Percentiles rank a stretch among this genome's conserved stretches.
phyloP scores from a whole-genome alignment of 768 basidiomycete genomes.

The Lentinula detonsa region DNA sequence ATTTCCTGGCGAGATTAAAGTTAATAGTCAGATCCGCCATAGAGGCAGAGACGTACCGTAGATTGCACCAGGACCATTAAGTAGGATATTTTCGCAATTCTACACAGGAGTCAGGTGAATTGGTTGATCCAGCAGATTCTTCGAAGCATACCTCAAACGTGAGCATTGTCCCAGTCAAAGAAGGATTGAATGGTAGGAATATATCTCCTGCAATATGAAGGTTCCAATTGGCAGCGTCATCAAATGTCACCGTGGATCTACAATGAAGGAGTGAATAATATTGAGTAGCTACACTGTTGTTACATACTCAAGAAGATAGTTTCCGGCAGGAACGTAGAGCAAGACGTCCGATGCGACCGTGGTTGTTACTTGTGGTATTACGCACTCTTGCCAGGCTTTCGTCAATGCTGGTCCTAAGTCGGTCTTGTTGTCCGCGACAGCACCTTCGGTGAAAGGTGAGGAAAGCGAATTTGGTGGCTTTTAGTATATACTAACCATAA shows the following conservation, averaged over 20 bases:
- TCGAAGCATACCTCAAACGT: constrained; percentile 14
- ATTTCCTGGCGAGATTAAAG: constrained; percentile 8
- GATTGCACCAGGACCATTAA: constrained; percentile 17
- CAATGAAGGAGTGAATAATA: background rate
- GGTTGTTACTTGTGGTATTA: constrained; percentile 13
- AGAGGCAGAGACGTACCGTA: background rate
- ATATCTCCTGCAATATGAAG: constrained; percentile 17
- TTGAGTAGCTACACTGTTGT: background rate
- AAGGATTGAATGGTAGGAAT: constrained; percentile 14
- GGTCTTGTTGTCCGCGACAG: constrained; percentile 18
- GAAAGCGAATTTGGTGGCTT: too few species aligned
- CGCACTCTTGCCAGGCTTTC: constrained; percentile 15
- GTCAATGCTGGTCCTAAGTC: constrained; percentile 20
- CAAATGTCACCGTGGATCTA: constrained; percentile 12
- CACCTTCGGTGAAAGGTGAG: background rate
- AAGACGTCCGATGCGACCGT: constrained; percentile 12
- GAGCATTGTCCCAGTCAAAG: constrained; percentile 17
- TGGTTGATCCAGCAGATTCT: background rate
- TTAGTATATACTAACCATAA: constrained; percentile 10
- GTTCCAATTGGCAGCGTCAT: constrained; percentile 16
- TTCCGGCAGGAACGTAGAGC: constrained; percentile 18
- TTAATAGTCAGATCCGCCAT: background rate
- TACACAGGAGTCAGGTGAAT: background rate
- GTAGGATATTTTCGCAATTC: constrained; percentile 15
- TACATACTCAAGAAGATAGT: constrained; percentile 11